phyloP scores from a whole-genome alignment of 352 stramenopile genomes.

The Pythium oligandrum region DNA sequence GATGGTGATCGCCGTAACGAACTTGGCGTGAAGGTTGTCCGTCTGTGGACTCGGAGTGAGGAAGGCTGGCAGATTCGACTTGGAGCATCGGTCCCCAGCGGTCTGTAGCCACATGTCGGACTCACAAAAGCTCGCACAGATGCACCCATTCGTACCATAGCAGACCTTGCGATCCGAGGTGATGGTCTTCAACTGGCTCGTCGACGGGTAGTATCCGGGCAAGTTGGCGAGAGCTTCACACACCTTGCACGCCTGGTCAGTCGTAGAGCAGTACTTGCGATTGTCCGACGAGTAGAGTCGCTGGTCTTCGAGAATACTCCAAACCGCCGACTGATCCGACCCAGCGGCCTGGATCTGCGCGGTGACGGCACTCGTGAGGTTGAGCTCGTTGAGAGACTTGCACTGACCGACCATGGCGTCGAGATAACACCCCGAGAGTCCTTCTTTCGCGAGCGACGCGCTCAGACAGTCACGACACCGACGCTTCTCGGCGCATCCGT shows the following conservation, averaged over 20 bases:
- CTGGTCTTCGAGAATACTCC: constrained; percentile 3
- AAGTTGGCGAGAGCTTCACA: constrained; percentile 14
- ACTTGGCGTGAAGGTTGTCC: constrained; percentile 13
- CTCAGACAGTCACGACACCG: constrained; percentile 17
- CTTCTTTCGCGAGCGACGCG: constrained; percentile 4
- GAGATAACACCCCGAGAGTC: constrained; percentile 15
- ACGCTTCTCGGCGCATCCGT: constrained; percentile 20
- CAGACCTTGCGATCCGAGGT: constrained; percentile 18
- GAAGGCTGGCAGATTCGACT: constrained; percentile 7
- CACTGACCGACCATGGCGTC: constrained; percentile 10
- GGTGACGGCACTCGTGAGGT: neutral
- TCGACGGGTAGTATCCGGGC: constrained; percentile 13
- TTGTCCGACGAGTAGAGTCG: constrained; percentile 10
- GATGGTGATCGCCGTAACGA: constrained; percentile 12
- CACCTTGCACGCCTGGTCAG: constrained; percentile 15
- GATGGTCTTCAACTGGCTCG: constrained; percentile 17
- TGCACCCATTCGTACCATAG: constrained; percentile 18
- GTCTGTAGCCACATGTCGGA: constrained; percentile 3
- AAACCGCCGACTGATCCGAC: too few species aligned
- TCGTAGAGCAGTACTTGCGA: constrained; percentile 13
- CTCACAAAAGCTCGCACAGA: constrained; percentile 17
- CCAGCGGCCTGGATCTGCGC: too few species aligned
- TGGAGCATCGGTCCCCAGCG: constrained; percentile 12
- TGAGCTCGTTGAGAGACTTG: constrained; percentile 10
- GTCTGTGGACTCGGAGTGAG: constrained; percentile 10